Evolutionary conservation across 225 moss, liverwort and hornwort genomes (phyloP).

Genomic region (Rhytidiadelphus loreus): DNA sequence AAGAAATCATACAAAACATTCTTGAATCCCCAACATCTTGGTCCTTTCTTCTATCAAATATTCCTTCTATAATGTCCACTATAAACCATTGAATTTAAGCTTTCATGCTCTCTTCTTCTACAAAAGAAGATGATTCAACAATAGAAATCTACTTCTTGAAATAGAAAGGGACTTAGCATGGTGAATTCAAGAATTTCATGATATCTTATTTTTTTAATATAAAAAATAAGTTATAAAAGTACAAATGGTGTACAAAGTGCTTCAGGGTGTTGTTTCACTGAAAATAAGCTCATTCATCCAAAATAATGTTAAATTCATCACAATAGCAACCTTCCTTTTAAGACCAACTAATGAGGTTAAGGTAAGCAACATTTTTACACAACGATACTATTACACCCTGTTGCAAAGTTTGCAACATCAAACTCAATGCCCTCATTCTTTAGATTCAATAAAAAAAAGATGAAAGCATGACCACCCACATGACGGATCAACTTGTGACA

Average conservation of each 20-base stretch:
- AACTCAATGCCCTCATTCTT: background rate
- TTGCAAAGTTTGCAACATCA: background rate
- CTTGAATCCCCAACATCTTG: background rate
- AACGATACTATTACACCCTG: background rate
- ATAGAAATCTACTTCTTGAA: too few species aligned
- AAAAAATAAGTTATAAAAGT: background rate
- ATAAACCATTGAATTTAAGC: background rate
- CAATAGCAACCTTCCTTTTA: background rate
- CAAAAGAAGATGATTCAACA: background rate
- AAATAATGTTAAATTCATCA: too few species aligned
- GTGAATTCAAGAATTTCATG: background rate
- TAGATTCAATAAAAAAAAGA: background rate
- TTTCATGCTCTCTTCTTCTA: background rate
- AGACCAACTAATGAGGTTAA: background rate
- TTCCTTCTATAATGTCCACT: background rate
- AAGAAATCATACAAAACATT: background rate
- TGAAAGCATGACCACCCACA: background rate
- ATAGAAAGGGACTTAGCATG: too few species aligned
- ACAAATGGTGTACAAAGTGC: too few species aligned
- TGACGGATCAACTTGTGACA: background rate
- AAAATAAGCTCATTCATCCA: too few species aligned
- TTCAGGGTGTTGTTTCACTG: too few species aligned
- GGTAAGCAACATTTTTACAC: background rate
- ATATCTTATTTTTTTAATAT: background rate
- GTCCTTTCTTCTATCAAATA: too few species aligned